Base-by-base conservation (phyloP, 2,329 filamentous ascomycete species). In the Fusarium sp. region DNA sequence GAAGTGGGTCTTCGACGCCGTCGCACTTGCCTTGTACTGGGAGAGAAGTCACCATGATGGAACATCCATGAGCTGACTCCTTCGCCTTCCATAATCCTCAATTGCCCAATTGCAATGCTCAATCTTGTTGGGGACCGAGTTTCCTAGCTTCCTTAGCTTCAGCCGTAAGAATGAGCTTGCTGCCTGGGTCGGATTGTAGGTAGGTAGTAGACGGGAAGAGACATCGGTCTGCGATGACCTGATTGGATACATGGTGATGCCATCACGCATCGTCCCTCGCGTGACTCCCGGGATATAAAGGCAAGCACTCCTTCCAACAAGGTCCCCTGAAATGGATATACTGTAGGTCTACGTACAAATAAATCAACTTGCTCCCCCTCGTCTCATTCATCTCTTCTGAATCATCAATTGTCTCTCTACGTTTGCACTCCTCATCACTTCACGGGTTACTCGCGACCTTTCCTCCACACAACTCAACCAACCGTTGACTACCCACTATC, bases 241-340 rank as follows among this genome's bases (percentile, higher is more conserved):
- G 74, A 76, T 76, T 76, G 74, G 74, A 57, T 56, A 62, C 56
- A 53, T 57, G 51, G 72, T 76, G 74, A 74, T 76, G 74, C 74
- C 74, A 76, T 74, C 65, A 48, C 44, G 20, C 52, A 67, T 49
- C 27, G 56, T 61, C 32, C 58, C 69, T 76, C 74, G 74, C 71
- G 74, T 76, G 74, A 76, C 74, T 57, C 57, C 57, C 67, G 48
- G 53, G 65, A 74, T 75, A 76, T 76, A 76, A 76, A 66, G 53
- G 47, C 54, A 67, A 70, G 55, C 45, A 73, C 58, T 47, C 63
- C 54, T 71, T 70, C 56, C 55, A 45, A 52, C 24, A 16, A 47
- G 40, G 9, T 67, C 29, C 40, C 42, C 47, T 59, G 41, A 25
- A 65, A 53, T 63, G 32, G 16, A 57, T 57, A 34, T 53, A 29